Base-by-base conservation (phyloP, 306 rosid genomes). In the Sicyos baderoa region DNA sequence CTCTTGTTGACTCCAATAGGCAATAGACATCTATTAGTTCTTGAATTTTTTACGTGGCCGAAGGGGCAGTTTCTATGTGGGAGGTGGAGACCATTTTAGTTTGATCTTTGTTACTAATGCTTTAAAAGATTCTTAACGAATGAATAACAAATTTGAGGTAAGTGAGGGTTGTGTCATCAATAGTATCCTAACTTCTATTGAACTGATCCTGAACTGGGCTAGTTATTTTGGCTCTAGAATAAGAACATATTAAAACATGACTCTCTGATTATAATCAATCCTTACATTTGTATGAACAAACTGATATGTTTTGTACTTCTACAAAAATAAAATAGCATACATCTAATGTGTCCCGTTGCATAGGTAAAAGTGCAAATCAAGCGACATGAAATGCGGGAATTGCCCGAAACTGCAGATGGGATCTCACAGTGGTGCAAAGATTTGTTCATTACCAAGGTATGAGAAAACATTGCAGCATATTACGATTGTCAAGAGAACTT, bases 351-450 rank as follows among this genome's bases (percentile, higher is more conserved):
- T 55, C 54, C 54, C 23, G 6, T 42, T 72, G 25, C 27, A 29
- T 74, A 92, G 96, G 85, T 92, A 35, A 92, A 87, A 76, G 16
- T 92, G 62, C 87, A 89, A 82, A n/a, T 92, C 70, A 86, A 72
- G 81, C 83, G 97, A 56, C 88, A 86, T 68, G 37, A 54, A 73
- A 78, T 86, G 83, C 84, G 71, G 76, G 97, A 92, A 72, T 79
- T 92, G 73, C 95, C 97, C 1, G 82, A 86, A 76, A 87, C 95
- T 50, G 74, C 69, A 0, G 93, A 87, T 13, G 95, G 87, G 66
- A 86, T 84, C 64, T 84, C 88, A 71, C 92, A 92, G 53, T 89
- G 96, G 97, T 92, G 96, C 79, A 87, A 64, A 78, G 96, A 92
- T 74, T 4, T 62, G 56, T 89, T 92, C 73, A 84, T 84, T 61